Base-by-base conservation (phyloP, 129 eudicot genomes). In the Flaveria bidentis region DNA sequence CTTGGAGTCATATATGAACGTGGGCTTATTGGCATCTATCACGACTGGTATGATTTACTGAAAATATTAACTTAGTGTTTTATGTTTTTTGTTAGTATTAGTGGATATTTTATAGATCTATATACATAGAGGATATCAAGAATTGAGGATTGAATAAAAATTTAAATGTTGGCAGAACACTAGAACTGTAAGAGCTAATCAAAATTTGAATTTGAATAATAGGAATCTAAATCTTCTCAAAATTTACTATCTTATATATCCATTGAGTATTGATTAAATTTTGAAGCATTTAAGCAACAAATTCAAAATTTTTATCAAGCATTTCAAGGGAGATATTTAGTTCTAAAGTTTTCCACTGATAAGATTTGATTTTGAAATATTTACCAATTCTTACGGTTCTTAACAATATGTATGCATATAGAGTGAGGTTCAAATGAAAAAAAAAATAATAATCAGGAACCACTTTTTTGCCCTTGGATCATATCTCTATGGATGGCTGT, bases 21-120 rank as follows among this genome's bases (percentile, higher is more conserved):
- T 63, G 99, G 99, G 18, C 85, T 95, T 78, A 91, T 89, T 75
- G 99, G 99, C 63, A 95, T 95, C 85, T 95, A 95, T 75, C 99
- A 95, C 52, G 96, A 95, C 79, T 91, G 97, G 97, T 95, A 83
- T 50, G 76, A 53, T 78, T 72, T 0, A 64, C 41, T 13, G 28
- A 15, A 13, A 26, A 13, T 61, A 8, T 12, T 61, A 26, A 26
- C 28, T 25, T 61, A 1, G 18, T 61, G 67, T 61, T 61, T 61
- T 26, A 6, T 33, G 22, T 36, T 61, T 26, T 26, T 13, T 64
- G 23, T 64, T 64, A 64, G 25, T 33, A 33, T 1, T 64, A 64
- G 49, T 26, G 41, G 41, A 36, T 5, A 36, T 36, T 36, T 1
- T 36, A 4, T 36, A 36, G 8, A 36, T 36, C 41, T 7, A 36